phyloP scores from a whole-genome alignment of 352 stramenopile species.

The Phytophthora aleatoria region DNA sequence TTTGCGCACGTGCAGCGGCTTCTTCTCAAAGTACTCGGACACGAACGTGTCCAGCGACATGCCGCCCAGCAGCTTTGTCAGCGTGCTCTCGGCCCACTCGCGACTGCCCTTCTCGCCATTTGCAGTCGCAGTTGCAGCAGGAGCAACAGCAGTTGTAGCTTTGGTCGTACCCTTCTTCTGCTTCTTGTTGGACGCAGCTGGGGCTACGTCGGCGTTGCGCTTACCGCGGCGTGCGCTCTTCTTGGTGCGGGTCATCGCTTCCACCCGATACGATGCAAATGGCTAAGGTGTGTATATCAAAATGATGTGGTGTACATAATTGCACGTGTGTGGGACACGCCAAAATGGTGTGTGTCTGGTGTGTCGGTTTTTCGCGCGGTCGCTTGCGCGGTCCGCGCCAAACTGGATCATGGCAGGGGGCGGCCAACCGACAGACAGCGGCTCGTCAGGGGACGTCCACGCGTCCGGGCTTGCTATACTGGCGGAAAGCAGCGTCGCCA shows the following conservation, averaged over 20 bases:
- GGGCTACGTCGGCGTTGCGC: conserved; percentile 35
- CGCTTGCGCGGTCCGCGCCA: conserved; percentile 9
- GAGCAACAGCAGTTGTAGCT: background rate
- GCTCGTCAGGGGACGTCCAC: conserved; percentile 6
- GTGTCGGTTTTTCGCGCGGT: conserved; percentile 21
- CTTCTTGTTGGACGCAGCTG: conserved; percentile 44
- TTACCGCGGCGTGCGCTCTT: conserved; percentile 47
- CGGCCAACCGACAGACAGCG: conserved; percentile 1
- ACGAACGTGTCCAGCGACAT: conserved; percentile 71
- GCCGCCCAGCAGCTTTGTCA: conserved; percentile 64
- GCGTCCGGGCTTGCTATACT: conserved; percentile 15
- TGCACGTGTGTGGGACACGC: background rate
- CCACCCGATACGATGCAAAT: conserved; percentile 4
- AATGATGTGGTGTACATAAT: conserved; percentile 2
- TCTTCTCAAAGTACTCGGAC: conserved; percentile 85
- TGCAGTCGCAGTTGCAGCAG: conserved; percentile 1
- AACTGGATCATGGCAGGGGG: conserved; percentile 23
- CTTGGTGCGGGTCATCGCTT: conserved; percentile 55
- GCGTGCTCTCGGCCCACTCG: conserved; percentile 34
- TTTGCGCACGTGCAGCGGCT: conserved; percentile 71
- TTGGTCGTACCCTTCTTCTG: conserved; percentile 34
- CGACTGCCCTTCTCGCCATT: conserved; percentile 22
- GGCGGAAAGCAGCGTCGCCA: conserved; percentile 22
- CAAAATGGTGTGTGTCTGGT: conserved; percentile 6
- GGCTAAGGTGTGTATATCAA: background rate